Conservation (phyloP, 129 eudicot genomes). For the Chrysanthemum makinoi region DNA sequence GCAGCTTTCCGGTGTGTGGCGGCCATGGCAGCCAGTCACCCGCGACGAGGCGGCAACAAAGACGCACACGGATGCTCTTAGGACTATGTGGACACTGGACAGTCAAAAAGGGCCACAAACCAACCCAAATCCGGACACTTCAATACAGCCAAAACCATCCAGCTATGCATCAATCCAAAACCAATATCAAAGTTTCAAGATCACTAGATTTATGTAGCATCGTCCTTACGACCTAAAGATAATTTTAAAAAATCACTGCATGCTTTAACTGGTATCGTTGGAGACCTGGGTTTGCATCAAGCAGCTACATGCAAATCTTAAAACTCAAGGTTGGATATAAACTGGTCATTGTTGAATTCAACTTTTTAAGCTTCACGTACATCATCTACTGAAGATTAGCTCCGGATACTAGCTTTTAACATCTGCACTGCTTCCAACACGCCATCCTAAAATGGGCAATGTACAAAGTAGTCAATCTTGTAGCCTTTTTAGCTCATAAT, state of each 20-base stretch:
- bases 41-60: too few relatives aligned
- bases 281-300: neutral
- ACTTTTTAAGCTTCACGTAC: slow-evolving; percentile 9
- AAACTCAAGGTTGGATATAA: neutral
- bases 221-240: too few relatives aligned
- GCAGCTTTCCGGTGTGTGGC: accelerated
- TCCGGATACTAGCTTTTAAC: slow-evolving; percentile 38
- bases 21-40: too few relatives aligned
- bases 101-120: too few relatives aligned
- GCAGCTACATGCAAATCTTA: neutral
- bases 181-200: too few relatives aligned
- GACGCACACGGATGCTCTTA: too few relatives aligned
- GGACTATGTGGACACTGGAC: too few relatives aligned
- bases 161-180: too few relatives aligned
- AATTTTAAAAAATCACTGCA: too few relatives aligned
- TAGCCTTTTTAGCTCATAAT: slow-evolving; percentile 16
- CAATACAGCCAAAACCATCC: too few relatives aligned
- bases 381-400: neutral
- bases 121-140: too few relatives aligned
- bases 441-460: slow-evolving; percentile 58
- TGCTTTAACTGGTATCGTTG: neutral
- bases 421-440: slow-evolving; percentile 58
- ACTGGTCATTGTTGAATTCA: neutral
- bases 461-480: slow-evolving; percentile 3
- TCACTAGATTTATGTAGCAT: too few relatives aligned